Conservation (phyloP, 2,329 filamentous ascomycete species). For the Paecilomyces niveus region DNA sequence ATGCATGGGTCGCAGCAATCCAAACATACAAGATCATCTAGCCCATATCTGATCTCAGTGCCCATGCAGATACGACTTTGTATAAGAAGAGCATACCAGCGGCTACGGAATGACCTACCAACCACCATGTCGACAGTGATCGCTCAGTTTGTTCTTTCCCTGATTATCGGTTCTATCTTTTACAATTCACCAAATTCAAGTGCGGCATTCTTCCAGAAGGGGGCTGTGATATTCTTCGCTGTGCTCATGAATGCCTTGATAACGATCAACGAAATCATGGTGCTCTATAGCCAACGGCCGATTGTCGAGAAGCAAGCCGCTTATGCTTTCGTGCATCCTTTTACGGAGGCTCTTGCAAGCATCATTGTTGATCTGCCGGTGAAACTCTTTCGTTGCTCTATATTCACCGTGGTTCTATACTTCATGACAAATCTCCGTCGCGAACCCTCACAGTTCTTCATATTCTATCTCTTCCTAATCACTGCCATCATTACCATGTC, state of each 20-base stretch:
- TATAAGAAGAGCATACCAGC: slow-evolving; percentile 70
- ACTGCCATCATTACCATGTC: slow-evolving; percentile 69
- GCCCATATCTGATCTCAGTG: slow-evolving; percentile 77
- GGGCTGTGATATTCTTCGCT: slow-evolving; percentile 79
- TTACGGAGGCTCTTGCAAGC: slow-evolving; percentile 77
- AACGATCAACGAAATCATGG: slow-evolving; percentile 55
- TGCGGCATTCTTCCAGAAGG: slow-evolving; percentile 68
- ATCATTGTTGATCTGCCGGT: slow-evolving; percentile 83
- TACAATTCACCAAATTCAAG: slow-evolving; percentile 64
- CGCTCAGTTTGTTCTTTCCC: slow-evolving; percentile 66
- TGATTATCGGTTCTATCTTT: slow-evolving; percentile 76
- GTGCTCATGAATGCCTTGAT: slow-evolving; percentile 77
- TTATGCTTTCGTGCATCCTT: slow-evolving; percentile 85
- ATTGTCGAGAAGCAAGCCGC: slow-evolving; percentile 86
- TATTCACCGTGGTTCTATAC: slow-evolving; percentile 76
- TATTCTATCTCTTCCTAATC: slow-evolving; percentile 73
- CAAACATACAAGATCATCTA: slow-evolving; percentile 62
- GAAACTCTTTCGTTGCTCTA: slow-evolving; percentile 64
- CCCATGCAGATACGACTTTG: slow-evolving; percentile 70
- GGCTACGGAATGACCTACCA: slow-evolving; percentile 68
- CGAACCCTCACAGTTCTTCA: slow-evolving; percentile 71
- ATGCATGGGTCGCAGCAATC: not conserved
- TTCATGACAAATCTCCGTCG: slow-evolving; percentile 79
- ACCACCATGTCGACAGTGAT: slow-evolving; percentile 59
- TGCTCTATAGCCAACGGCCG: slow-evolving; percentile 78